These are phyloP conservation scores for Grosmannia penicillata DNA, from an alignment of 2,329 filamentous ascomycete genomes.

Conservation along the genomic window DNA sequence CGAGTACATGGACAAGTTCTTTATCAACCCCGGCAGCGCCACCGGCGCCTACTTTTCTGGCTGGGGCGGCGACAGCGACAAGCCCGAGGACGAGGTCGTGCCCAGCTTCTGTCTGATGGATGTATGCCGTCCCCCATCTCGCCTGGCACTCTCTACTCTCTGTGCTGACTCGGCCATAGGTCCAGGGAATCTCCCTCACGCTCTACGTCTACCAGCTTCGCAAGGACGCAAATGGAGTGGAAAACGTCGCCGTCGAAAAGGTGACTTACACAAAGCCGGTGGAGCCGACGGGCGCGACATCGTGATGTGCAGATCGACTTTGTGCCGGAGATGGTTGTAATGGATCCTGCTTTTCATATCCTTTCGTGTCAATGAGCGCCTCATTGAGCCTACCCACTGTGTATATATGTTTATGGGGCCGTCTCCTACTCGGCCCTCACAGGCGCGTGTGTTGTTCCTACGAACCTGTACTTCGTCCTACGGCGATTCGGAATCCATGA, in stretches of 20 bases:
- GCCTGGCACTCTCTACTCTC: neutral
- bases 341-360: neutral
- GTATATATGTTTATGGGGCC: neutral
- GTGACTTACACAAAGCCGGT: constrained; percentile 72
- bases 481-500: neutral
- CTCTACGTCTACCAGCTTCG: constrained; percentile 85
- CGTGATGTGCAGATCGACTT: no score
- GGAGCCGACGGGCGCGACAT: constrained; percentile 37
- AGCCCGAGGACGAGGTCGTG: constrained; percentile 62
- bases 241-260: constrained; percentile 74
- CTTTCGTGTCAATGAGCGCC: no score
- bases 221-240: constrained; percentile 60
- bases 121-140: constrained; percentile 41
- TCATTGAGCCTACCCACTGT: neutral
- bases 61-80: constrained; percentile 49
- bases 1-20: constrained; percentile 63
- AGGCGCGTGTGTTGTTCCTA: neutral
- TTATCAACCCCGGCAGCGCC: constrained; percentile 53
- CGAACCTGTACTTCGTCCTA: no score
- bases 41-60: constrained; percentile 47
- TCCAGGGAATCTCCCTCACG: constrained; percentile 90
- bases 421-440: neutral
- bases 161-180: constrained; percentile 34
- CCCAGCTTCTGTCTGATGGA: constrained; percentile 98
- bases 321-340: no score